Conservation (phyloP, 331 rosid species). For the Quercus lobata region DNA sequence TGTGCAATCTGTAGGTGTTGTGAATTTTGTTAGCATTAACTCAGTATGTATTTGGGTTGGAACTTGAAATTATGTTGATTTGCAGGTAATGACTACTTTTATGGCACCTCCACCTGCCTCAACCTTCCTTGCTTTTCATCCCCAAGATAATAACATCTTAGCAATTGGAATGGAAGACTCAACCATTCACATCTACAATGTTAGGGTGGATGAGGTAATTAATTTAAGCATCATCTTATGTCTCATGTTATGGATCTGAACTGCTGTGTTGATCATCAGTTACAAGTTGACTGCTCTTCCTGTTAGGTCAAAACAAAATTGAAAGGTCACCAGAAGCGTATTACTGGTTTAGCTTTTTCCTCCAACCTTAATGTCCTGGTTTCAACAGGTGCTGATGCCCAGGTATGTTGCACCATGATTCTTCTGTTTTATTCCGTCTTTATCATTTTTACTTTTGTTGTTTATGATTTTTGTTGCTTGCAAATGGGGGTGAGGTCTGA, state of each 20-base stretch:
- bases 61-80: slow-evolving; percentile 17
- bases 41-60: slow-evolving; percentile 8
- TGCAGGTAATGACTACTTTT: slow-evolving; percentile 82
- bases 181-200: slow-evolving; percentile 75
- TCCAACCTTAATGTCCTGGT: slow-evolving; percentile 62
- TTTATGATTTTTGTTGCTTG: background rate
- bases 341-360: slow-evolving; percentile 83
- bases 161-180: slow-evolving; percentile 96
- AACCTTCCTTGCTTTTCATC: slow-evolving; percentile 76
- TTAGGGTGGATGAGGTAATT: slow-evolving; percentile 76
- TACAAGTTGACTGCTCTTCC: slow-evolving; percentile 11
- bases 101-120: slow-evolving; percentile 83
- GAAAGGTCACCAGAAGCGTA: slow-evolving; percentile 74
- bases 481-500: background rate
- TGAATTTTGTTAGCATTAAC: background rate
- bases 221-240: background rate
- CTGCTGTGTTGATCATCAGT: slow-evolving; percentile 4
- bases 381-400: slow-evolving; percentile 87
- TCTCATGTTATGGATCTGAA: background rate
- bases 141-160: slow-evolving; percentile 82
- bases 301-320: slow-evolving; percentile 69
- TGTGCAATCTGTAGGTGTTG: background rate
- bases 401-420: slow-evolving; percentile 36
- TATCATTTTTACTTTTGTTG: background rate
- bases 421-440: background rate